These are phyloP conservation scores for Amanita jacksonii DNA, from an alignment of 768 basidiomycete genomes.

Conservation along the genomic window DNA sequence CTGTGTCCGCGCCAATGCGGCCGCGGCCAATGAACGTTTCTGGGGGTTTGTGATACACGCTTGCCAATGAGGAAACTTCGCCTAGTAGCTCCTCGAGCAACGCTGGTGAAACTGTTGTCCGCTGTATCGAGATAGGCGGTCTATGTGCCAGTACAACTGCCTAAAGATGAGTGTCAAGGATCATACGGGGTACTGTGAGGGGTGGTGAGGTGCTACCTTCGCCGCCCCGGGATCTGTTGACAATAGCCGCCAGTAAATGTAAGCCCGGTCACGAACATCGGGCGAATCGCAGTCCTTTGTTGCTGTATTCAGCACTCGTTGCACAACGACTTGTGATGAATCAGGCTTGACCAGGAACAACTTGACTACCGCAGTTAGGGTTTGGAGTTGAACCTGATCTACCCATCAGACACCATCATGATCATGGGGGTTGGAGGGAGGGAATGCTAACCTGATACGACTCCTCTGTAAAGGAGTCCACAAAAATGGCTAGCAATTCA, in stretches of 20 bases:
- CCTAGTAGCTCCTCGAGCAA: constrained; percentile 86
- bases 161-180: constrained; percentile 17
- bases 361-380: constrained; percentile 93
- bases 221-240: constrained; percentile 94
- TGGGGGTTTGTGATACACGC: constrained; percentile 95
- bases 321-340: constrained; percentile 84
- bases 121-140: constrained; percentile 89
- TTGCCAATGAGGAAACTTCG: constrained; percentile 83
- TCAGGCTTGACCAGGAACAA: constrained; percentile 95
- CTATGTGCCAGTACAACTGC: constrained; percentile 83
- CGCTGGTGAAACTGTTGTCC: constrained; percentile 81
- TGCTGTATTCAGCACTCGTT: constrained; percentile 84
- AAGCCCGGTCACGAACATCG: constrained; percentile 93
- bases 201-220: constrained; percentile 43
- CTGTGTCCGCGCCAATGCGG: constrained; percentile 72
- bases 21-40: constrained; percentile 95
- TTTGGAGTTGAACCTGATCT: constrained; percentile 61
- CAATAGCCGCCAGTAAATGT: constrained; percentile 94
- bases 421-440: neutral
- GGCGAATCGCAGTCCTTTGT: constrained; percentile 97
- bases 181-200: neutral
- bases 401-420: constrained; percentile 3
- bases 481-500: constrained; percentile 82
- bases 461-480: constrained; percentile 91
- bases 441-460: constrained; percentile 62